Evolutionary conservation across 306 rosid species (phyloP).

Genomic region (Lotus japonicus): DNA sequence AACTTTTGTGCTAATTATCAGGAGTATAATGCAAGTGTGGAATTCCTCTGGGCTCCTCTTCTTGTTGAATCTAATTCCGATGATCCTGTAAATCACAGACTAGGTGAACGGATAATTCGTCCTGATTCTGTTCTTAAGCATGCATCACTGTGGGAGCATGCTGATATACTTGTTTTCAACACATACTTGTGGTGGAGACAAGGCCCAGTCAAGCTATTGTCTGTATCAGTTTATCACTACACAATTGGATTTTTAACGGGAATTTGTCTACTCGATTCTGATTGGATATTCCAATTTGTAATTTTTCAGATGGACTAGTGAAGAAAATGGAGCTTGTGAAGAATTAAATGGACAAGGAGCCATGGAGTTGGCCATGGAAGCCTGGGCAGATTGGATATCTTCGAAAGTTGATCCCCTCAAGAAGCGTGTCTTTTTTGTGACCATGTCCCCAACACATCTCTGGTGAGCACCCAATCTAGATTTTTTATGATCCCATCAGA

Average conservation of each 20-base stretch:
- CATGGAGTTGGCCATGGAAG: constrained; percentile 86
- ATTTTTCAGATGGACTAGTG: constrained; percentile 68
- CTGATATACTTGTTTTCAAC: constrained; percentile 89
- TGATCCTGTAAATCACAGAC: constrained; percentile 91
- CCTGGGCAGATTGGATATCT: constrained; percentile 97
- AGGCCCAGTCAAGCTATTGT: constrained; percentile 96
- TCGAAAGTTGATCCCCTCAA: constrained; percentile 58
- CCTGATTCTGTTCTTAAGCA: constrained; percentile 91
- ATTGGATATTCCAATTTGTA: constrained; percentile 8
- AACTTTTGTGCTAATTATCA: constrained; percentile 28
- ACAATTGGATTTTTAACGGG: background rate
- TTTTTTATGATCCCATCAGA: background rate
- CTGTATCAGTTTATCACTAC: constrained; percentile 27
- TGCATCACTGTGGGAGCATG: constrained; percentile 72
- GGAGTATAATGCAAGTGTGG: constrained; percentile 96
- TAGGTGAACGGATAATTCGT: constrained; percentile 76
- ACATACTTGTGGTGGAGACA: constrained; percentile 99
- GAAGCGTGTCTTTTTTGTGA: constrained; percentile 69
- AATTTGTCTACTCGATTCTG: background rate
- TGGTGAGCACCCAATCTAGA: constrained; percentile 44
- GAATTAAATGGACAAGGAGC: constrained; percentile 67
- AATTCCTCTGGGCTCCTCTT: constrained; percentile 97
- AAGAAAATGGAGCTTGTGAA: constrained; percentile 64
- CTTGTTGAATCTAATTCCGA: constrained; percentile 96
- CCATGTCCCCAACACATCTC: constrained; percentile 97